Conservation (phyloP, 257 asterid species). For the Primulina tabacum region DNA sequence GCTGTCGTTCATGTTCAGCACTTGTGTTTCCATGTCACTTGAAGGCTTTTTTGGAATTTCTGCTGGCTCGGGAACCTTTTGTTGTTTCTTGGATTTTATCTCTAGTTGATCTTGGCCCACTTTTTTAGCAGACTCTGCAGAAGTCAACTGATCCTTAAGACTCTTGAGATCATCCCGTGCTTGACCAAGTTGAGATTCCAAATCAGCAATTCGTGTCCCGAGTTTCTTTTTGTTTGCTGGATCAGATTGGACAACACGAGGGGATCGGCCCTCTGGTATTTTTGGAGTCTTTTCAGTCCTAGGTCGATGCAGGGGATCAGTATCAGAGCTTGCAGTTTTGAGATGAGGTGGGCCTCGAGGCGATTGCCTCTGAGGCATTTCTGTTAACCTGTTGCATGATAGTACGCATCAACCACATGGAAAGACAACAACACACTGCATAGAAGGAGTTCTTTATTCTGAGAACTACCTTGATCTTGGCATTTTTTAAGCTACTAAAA, state of each 20-base stretch:
- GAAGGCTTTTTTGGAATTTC: conserved; percentile 33
- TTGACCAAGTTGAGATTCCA: conserved; percentile 90
- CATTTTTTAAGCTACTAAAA: conserved; percentile 31
- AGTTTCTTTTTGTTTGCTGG: conserved; percentile 67
- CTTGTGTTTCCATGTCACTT: conserved; percentile 26
- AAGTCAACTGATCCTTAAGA: conserved; percentile 63
- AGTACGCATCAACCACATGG: background rate
- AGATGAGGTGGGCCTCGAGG: conserved; percentile 54
- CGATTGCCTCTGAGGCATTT: conserved; percentile 67
- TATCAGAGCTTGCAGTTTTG: conserved; percentile 66
- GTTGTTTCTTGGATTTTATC: conserved; percentile 51
- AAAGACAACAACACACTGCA: background rate
- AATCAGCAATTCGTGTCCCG: conserved; percentile 72
- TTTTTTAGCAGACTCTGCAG: conserved; percentile 65
- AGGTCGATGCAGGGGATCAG: conserved; percentile 51
- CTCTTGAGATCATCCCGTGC: conserved; percentile 75
- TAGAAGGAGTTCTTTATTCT: background rate
- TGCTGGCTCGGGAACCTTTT: conserved; percentile 27
- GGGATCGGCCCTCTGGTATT: conserved; percentile 50
- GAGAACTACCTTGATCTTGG: conserved; percentile 68
- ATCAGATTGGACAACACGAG: conserved; percentile 48
- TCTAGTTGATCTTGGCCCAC: conserved; percentile 65
- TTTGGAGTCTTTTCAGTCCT: conserved; percentile 60
- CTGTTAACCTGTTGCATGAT: conserved; percentile 42
- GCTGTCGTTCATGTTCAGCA: conserved; percentile 25